Percentiles rank a stretch among this genome's conserved stretches.
These are phyloP conservation scores for Botrytis aclada DNA, from an alignment of 2,329 filamentous ascomycete species.

Conservation along the genomic window DNA sequence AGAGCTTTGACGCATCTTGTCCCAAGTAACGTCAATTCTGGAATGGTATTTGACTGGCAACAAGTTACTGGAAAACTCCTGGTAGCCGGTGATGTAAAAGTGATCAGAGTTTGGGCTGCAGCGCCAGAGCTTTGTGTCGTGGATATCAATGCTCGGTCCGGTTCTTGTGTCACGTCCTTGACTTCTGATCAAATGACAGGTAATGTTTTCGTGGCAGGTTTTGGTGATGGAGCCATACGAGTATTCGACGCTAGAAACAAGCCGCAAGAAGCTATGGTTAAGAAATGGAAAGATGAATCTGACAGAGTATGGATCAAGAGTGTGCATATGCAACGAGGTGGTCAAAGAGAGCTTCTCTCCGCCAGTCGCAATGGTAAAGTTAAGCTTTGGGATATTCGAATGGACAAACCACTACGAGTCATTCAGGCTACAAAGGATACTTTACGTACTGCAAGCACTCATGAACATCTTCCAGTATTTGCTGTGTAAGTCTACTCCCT, in stretches of 20 bases:
- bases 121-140: slow-evolving; percentile 87
- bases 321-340: slow-evolving; percentile 94
- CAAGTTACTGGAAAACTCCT: slow-evolving; percentile 93
- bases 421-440: slow-evolving; percentile 74
- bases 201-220: slow-evolving; percentile 92
- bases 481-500: slow-evolving; percentile 66
- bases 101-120: slow-evolving; percentile 95
- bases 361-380: slow-evolving; percentile 92
- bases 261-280: slow-evolving; percentile 87
- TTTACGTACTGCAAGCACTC: slow-evolving; percentile 81
- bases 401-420: slow-evolving; percentile 71
- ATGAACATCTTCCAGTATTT: slow-evolving; percentile 96
- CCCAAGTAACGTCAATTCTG: slow-evolving; percentile 88
- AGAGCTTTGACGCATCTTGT: slow-evolving; percentile 90
- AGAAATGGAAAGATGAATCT: slow-evolving; percentile 89
- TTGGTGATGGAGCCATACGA: slow-evolving; percentile 89
- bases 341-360: slow-evolving; percentile 84
- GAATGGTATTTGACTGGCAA: slow-evolving; percentile 98
- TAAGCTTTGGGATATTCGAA: slow-evolving; percentile 92
- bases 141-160: slow-evolving; percentile 92
- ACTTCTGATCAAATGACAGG: slow-evolving; percentile 98
- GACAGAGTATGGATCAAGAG: slow-evolving; percentile 90
- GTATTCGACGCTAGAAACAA: slow-evolving; percentile 88
- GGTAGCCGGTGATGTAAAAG: slow-evolving; percentile 93
- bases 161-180: slow-evolving; percentile 91